Evolutionary conservation across 179 eudicot genomes (phyloP).

Genomic region (Patellifolia procumbens): DNA sequence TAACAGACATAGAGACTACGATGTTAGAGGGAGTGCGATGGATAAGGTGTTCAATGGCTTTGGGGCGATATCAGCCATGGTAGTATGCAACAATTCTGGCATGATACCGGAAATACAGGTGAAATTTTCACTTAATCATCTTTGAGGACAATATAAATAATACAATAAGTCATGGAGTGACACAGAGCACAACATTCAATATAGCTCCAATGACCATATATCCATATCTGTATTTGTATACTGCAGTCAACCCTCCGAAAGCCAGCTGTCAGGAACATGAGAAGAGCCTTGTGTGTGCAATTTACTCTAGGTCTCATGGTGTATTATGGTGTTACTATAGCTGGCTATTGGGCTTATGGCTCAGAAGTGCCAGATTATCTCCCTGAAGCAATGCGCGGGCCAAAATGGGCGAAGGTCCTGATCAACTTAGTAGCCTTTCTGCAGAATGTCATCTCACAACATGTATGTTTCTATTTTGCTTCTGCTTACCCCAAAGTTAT

Average conservation of each 20-base stretch:
- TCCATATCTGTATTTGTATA: slow-evolving; percentile 1
- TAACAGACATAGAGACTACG: slow-evolving; percentile 37
- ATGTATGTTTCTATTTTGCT: slow-evolving; percentile 38
- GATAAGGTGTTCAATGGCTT: slow-evolving; percentile 47
- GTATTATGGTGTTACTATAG: slow-evolving; percentile 56
- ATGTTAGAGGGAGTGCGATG: slow-evolving; percentile 39
- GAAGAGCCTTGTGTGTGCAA: slow-evolving; percentile 51
- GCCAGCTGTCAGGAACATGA: slow-evolving; percentile 63
- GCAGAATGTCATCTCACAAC: slow-evolving; percentile 58
- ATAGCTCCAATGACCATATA: not conserved
- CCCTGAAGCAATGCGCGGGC: slow-evolving; percentile 47
- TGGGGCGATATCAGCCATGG: slow-evolving; percentile 56
- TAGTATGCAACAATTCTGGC: slow-evolving; percentile 56
- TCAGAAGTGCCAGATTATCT: slow-evolving; percentile 56
- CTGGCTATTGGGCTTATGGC: slow-evolving; percentile 70
- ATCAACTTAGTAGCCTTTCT: slow-evolving; percentile 46
- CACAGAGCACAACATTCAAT: not conserved
- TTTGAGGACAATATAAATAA: not conserved
- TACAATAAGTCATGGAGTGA: not conserved
- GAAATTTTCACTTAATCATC: not conserved
- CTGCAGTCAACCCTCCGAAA: slow-evolving; percentile 60
- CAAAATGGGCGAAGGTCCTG: slow-evolving; percentile 55
- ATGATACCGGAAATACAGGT: slow-evolving; percentile 70
- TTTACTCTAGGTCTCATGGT: slow-evolving; percentile 45
- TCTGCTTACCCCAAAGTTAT: not conserved